These are phyloP conservation scores for Calamus simplicifolius DNA, from an alignment of 176 grass and related monocot species.

Conservation along the genomic window DNA sequence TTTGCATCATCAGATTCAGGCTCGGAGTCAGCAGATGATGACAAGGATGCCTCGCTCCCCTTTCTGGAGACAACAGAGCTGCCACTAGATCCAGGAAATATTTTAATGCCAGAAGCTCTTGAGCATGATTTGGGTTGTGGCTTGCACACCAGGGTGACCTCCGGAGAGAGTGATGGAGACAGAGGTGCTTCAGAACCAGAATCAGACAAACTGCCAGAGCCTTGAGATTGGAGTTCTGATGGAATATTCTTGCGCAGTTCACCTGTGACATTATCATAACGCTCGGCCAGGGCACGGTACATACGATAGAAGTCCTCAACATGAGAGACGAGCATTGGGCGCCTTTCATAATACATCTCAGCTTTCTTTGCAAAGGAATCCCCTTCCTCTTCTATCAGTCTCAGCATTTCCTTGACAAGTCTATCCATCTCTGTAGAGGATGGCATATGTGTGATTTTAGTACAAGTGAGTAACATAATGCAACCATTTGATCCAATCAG, in stretches of 20 bases:
- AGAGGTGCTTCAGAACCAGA: conserved; percentile 34
- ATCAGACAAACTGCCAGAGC: conserved; percentile 41
- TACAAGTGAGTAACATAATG: too few species aligned
- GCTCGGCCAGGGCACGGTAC: conserved; percentile 88
- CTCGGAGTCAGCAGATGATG: conserved; percentile 59
- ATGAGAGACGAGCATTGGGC: conserved; percentile 58
- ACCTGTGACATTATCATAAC: conserved; percentile 93
- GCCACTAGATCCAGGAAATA: conserved; percentile 16
- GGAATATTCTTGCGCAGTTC: conserved; percentile 70
- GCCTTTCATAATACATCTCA: conserved; percentile 76
- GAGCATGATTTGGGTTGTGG: background rate
- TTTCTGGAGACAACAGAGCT: conserved; percentile 40
- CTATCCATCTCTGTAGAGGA: conserved; percentile 75
- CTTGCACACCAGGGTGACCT: conserved; percentile 2
- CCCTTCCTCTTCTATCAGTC: conserved; percentile 77
- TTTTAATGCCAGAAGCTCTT: conserved; percentile 10
- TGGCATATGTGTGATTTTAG: background rate
- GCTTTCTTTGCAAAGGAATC: conserved; percentile 96
- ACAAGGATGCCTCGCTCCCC: conserved; percentile 48
- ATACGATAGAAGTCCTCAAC: conserved; percentile 92
- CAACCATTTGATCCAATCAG: too few species aligned
- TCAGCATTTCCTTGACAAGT: conserved; percentile 92
- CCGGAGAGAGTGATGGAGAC: background rate
- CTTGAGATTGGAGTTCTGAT: conserved; percentile 60
- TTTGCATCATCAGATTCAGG: conserved; percentile 42